phyloP scores from a whole-genome alignment of 805 yeast species.

The Vanderwaltozyma tropicalis region DNA sequence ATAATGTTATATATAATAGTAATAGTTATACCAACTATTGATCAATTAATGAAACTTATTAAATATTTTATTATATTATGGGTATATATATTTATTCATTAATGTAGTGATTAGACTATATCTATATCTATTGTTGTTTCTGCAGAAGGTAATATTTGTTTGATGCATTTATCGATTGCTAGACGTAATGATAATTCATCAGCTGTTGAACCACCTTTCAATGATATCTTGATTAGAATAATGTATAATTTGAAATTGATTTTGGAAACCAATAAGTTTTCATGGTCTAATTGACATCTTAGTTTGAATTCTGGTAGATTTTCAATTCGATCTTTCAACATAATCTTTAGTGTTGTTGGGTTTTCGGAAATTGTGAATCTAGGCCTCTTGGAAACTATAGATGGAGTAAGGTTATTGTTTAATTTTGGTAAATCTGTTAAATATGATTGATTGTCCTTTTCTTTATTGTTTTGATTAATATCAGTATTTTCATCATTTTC shows the following conservation, averaged over 20 bases:
- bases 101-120: constrained; percentile 9
- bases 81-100: neutral
- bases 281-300: constrained; percentile 34
- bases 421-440: neutral
- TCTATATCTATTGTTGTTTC: constrained; percentile 28
- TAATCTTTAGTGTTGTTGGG: constrained; percentile 20
- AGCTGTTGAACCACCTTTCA: constrained; percentile 64
- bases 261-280: constrained; percentile 43
- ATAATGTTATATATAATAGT: no score
- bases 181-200: constrained; percentile 48
- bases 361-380: neutral
- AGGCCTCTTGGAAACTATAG: neutral
- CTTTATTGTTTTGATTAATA: no score
- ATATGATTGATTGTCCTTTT: neutral
- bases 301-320: constrained; percentile 43
- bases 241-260: constrained; percentile 53
- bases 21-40: no score
- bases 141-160: constrained; percentile 12
- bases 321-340: constrained; percentile 38
- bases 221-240: constrained; percentile 42
- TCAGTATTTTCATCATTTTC: constrained; percentile 5
- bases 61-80: neutral
- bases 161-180: constrained; percentile 23
- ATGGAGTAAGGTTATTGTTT: neutral
- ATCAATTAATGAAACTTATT: no score